Evolutionary conservation across 257 asterid species (phyloP), one percentile per base, ranked within the genome.

Genomic region (Solanum habrochaites): DNA sequence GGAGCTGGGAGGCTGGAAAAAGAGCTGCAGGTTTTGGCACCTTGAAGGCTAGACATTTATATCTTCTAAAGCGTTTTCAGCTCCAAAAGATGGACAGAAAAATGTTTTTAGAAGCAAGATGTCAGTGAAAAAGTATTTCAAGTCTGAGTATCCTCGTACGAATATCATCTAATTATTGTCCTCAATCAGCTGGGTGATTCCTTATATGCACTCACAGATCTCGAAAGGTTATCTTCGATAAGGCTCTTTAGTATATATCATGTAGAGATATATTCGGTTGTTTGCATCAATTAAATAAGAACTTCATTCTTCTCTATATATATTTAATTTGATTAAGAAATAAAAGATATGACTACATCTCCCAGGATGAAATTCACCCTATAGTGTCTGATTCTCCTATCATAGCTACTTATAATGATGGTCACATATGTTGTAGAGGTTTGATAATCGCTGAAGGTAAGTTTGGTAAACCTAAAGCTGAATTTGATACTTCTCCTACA

Each of bases 1-100:
- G 15, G 98, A 82, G 88, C 15, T 96, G 97, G 98, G 92, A 86
- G 90, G 95, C 89, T 0, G 98, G 98, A 87, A 93, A 56, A 92
- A 87, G 98, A 91, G 66, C 89, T 27, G 45, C 90, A 74, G 12
- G 8, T 66, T 87, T 91, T 45, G 99, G 99, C 8, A 77, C 88
- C 87, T 91, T 83, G 90, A 3, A 73, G 88, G 98, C 11, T 43
- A 11, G 15, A 43, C 11, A 43, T 11, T 11, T 43, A 43, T 43
- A 43, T 43, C 2, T 43, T 43, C 15, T 1, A 14, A 12, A 43
- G 49, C 4, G 5, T 11, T 43, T 43, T 11, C 2, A 43, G 5
- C 14, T 11, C 49, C 4, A 9, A 43, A 43, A 43, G 49, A 11
- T 43, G 15, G 49, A 11, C 11, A 31, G 72, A 90, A 21, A 89